Evolutionary conservation across 2,329 filamentous ascomycete genomes (phyloP).

Genomic region (Calonectria crousiana): DNA sequence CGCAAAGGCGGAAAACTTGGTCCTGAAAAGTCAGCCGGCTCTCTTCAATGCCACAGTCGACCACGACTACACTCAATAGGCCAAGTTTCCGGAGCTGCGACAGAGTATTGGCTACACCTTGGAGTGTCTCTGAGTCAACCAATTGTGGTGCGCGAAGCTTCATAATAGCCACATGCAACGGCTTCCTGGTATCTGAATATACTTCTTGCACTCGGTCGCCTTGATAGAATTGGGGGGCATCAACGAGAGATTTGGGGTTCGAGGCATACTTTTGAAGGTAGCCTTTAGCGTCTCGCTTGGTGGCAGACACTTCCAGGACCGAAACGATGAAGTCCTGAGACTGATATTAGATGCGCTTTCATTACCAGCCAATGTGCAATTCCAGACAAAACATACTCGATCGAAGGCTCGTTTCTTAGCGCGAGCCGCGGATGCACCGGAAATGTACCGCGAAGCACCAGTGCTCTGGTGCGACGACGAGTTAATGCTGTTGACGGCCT

Average conservation of each 20-base stretch:
- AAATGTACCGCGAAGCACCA: slow-evolving; percentile 43
- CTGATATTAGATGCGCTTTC: slow-evolving; percentile 22
- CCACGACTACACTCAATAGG: slow-evolving; percentile 82
- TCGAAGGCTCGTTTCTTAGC: slow-evolving; percentile 49
- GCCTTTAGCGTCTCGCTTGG: slow-evolving; percentile 90
- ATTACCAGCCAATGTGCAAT: background rate
- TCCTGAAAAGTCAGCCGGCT: slow-evolving; percentile 59
- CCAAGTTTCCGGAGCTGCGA: slow-evolving; percentile 87
- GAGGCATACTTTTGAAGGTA: slow-evolving; percentile 87
- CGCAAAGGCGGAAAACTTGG: slow-evolving; percentile 80
- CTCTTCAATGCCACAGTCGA: slow-evolving; percentile 73
- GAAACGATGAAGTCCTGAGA: slow-evolving; percentile 85
- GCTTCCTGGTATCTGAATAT: slow-evolving; percentile 38
- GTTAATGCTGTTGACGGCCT: slow-evolving; percentile 22
- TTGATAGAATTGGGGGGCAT: slow-evolving; percentile 51
- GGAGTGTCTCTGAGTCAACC: slow-evolving; percentile 75
- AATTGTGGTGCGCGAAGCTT: slow-evolving; percentile 83
- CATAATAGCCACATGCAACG: slow-evolving; percentile 80
- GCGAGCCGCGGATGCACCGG: slow-evolving; percentile 45
- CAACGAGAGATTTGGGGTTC: slow-evolving; percentile 40
- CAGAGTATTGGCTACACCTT: slow-evolving; percentile 85
- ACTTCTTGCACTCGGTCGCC: slow-evolving; percentile 37
- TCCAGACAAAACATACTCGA: slow-evolving; percentile 40
- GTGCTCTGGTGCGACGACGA: slow-evolving; percentile 28
- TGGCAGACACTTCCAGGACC: slow-evolving; percentile 88